Evolutionary conservation across 1,284 basidiomycete genomes (phyloP).

Genomic region (Papiliotrema fonsecae): DNA sequence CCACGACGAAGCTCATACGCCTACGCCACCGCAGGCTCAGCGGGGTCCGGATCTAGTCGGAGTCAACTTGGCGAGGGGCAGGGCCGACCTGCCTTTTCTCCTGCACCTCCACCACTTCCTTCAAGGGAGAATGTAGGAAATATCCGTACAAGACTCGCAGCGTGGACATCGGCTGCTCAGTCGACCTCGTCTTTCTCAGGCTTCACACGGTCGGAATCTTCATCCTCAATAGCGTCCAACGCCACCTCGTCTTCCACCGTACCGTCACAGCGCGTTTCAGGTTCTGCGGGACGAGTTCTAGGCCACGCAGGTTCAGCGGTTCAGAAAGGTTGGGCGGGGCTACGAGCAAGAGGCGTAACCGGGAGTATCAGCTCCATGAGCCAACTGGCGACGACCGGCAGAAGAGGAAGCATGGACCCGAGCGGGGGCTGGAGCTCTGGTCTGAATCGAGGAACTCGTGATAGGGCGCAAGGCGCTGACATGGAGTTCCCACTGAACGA

Average conservation of each 20-base stretch:
- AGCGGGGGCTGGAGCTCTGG: conserved; percentile 21
- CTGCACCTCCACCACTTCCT: conserved; percentile 23
- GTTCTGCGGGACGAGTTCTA: conserved; percentile 33
- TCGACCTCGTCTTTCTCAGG: conserved; percentile 13
- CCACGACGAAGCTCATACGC: conserved; percentile 22
- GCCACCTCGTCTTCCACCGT: conserved; percentile 8
- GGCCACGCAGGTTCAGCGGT: conserved; percentile 41
- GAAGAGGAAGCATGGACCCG: conserved; percentile 10
- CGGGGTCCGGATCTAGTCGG: conserved; percentile 19
- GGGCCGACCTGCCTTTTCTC: conserved; percentile 24
- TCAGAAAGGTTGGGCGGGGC: conserved; percentile 38
- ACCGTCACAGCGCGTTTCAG: conserved; percentile 24
- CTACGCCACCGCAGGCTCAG: conserved; percentile 16
- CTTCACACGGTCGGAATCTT: conserved; percentile 34
- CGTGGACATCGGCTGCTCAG: conserved; percentile 32
- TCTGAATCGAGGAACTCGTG: conserved; percentile 13
- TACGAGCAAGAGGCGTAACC: conserved; percentile 37
- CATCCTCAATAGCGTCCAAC: conserved; percentile 24
- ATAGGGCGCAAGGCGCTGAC: conserved; percentile 4
- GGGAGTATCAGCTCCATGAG: conserved; percentile 36
- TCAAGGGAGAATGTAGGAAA: conserved; percentile 29
- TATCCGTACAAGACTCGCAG: conserved; percentile 29
- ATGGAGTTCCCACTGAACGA: conserved; percentile 5
- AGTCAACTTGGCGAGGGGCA: conserved; percentile 25
- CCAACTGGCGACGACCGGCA: conserved; percentile 5